These are phyloP conservation scores for Heliocybe sulcata DNA, from an alignment of 1,284 basidiomycete species.

Conservation along the genomic window DNA sequence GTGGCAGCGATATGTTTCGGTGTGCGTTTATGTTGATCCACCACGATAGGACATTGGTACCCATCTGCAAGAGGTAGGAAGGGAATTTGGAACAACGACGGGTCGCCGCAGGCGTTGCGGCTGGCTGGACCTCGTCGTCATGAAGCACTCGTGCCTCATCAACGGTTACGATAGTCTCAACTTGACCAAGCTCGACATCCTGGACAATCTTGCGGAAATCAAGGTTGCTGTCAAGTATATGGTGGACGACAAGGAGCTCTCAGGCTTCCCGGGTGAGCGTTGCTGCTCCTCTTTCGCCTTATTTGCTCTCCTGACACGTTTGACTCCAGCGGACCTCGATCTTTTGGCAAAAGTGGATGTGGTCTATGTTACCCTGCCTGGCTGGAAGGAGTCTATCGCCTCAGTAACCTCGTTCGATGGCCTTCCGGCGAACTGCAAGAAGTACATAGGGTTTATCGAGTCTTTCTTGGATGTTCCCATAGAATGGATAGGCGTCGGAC, in stretches of 20 bases:
- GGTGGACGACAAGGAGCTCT: constrained; percentile 71
- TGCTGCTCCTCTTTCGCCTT: not conserved
- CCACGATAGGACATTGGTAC: constrained; percentile 62
- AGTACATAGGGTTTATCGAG: constrained; percentile 90
- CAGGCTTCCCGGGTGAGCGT: constrained; percentile 80
- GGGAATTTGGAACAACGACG: constrained; percentile 90
- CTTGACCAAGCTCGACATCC: constrained; percentile 93
- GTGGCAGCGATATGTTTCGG: constrained; percentile 18
- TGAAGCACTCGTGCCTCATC: constrained; percentile 89
- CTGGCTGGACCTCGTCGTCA: constrained; percentile 95
- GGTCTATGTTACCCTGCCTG: constrained; percentile 85
- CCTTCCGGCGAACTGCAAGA: constrained; percentile 81
- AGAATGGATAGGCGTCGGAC: constrained; percentile 90
- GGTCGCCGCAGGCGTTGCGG: constrained; percentile 91
- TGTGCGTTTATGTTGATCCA: not conserved
- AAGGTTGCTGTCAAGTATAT: constrained; percentile 84
- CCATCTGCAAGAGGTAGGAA: constrained; percentile 91
- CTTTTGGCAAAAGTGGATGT: constrained; percentile 80
- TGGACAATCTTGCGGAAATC: constrained; percentile 85
- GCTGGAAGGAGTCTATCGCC: constrained; percentile 86
- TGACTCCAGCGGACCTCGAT: constrained; percentile 71
- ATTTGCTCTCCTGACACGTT: constrained; percentile 3
- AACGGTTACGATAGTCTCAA: constrained; percentile 95
- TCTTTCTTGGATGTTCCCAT: constrained; percentile 72
- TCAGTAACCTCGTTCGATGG: constrained; percentile 62